Evolutionary conservation across 2,329 filamentous ascomycete genomes (phyloP).

Genomic region (Fusarium denticulatum): DNA sequence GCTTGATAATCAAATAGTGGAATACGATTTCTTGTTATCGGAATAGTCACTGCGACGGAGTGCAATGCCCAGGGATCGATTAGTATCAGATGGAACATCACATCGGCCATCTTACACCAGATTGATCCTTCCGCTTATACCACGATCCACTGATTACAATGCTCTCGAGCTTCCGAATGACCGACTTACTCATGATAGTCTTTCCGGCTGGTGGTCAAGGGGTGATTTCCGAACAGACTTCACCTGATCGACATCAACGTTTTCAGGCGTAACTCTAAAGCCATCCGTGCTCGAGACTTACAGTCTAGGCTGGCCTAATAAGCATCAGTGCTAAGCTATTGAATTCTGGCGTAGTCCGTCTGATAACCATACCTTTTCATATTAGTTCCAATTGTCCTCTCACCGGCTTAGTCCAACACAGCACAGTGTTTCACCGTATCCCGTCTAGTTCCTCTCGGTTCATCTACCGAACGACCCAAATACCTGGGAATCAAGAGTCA

Average conservation of each 20-base stretch:
- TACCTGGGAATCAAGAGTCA: not conserved
- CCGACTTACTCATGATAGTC: accelerated
- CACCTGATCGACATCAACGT: not conserved
- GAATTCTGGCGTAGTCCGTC: not conserved
- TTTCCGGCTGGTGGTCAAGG: not conserved
- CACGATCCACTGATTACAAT: accelerated
- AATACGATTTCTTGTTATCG: not conserved
- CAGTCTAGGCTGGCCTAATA: not conserved
- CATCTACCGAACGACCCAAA: not conserved
- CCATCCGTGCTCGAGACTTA: not conserved
- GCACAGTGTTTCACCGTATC: not conserved
- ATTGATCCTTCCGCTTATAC: not conserved
- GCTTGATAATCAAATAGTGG: not conserved
- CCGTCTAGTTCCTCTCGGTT: not conserved
- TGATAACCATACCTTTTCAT: not conserved
- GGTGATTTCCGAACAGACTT: not conserved
- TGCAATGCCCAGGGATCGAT: not conserved
- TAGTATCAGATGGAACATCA: too few relatives aligned
- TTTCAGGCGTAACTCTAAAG: not conserved
- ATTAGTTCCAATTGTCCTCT: not conserved
- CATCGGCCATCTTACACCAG: not conserved
- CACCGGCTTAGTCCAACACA: not conserved
- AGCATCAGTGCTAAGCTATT: not conserved
- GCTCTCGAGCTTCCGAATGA: not conserved
- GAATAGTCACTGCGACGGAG: not conserved